phyloP scores from a whole-genome alignment of 306 rosid species.

The Cucurbita pepo region DNA sequence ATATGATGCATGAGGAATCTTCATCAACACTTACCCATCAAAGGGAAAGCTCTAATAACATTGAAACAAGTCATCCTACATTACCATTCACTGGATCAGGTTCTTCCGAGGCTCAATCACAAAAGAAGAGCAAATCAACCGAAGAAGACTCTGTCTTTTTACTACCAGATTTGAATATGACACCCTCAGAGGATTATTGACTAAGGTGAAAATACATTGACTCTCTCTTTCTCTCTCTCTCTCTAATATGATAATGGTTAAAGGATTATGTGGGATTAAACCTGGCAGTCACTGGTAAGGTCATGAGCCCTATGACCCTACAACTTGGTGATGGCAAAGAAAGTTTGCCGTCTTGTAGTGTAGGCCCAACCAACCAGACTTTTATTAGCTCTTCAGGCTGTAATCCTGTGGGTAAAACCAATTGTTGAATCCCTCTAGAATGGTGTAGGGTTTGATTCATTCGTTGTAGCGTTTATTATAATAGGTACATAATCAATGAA shows the following conservation, averaged over 20 bases:
- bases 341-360: neutral
- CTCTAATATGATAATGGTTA: neutral
- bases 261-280: neutral
- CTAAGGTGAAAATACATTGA: neutral
- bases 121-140: constrained; percentile 7
- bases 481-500: neutral
- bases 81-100: constrained; percentile 5
- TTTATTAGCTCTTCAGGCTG: neutral
- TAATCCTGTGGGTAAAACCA: neutral
- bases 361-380: neutral
- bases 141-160: constrained; percentile 21
- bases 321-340: neutral
- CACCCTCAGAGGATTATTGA: constrained; percentile 37
- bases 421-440: neutral
- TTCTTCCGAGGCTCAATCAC: constrained; percentile 13
- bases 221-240: neutral
- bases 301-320: neutral
- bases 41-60: constrained; percentile 15
- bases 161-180: constrained; percentile 74
- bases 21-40: constrained; percentile 32
- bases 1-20: constrained; percentile 6
- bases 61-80: neutral
- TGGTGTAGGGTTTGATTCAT: constrained; percentile 7
- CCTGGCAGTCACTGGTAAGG: neutral
- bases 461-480: neutral